Evolutionary conservation across 208 protist genomes (phyloP), one percentile per base, ranked within the genome.

Genomic region (Lotmaria passim): DNA sequence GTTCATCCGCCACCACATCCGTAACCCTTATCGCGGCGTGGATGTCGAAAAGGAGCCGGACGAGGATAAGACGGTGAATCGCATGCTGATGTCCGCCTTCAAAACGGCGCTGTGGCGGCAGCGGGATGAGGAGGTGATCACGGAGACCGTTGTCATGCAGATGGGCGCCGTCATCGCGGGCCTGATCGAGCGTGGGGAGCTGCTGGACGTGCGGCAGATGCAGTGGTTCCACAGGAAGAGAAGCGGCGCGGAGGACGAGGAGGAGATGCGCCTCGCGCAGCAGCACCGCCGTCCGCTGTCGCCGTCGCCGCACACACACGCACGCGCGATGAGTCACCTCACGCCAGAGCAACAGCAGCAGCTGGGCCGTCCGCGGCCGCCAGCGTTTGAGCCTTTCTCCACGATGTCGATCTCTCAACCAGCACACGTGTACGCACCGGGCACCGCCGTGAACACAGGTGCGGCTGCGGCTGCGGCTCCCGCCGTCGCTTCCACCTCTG

Each of bases 41-140:
- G 74, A 43, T 28, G 74, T 64, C 14, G 55, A 76, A 14, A 36
- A 51, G 7, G 83, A 87, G 36, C 78, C 79, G 38, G 72, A 85
- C 26, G 79, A 89, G 41, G 75, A 76, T 23, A 66, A 81, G 26
- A 72, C 61, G 58, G 56, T 94, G 21, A 92, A 91, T 69, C 75
- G 83, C 19, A 79, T 94, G 44, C 48, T 91, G 43, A 94, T 94
- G 89, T 78, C 75, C 17, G 85, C 83, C 28, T 90, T 92, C 68
- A 91, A 89, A 56, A 63, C 83, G 5, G 78, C 71, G 44, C 36
- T 94, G 38, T 94, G 85, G 86, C 79, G 85, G 31, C 89, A 92
- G 68, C 69, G 86, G 8, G 86, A 94, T 61, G 78, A 89, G 63
- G 69, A 82, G 57, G 60, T 87, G 38, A 82, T 90, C 55, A 85